phyloP scores from a whole-genome alignment of 805 yeast genomes.

The Metschnikowia similis region DNA sequence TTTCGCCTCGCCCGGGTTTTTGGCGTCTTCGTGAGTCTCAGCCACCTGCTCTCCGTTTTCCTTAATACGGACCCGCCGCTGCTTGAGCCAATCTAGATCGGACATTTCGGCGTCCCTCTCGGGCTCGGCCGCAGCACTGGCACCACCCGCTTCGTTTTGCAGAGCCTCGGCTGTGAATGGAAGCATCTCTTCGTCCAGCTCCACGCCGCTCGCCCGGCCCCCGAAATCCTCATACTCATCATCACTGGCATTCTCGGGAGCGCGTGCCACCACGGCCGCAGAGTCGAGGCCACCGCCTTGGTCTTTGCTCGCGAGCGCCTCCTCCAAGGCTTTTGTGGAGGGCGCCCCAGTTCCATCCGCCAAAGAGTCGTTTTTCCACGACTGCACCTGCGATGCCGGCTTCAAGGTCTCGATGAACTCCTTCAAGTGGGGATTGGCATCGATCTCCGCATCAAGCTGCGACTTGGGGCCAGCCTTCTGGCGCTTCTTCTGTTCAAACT shows the following conservation, averaged over 20 bases:
- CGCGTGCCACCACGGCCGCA: constrained; percentile 32
- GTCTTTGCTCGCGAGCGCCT: constrained; percentile 32
- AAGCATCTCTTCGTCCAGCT: constrained; percentile 48
- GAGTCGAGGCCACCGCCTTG: constrained; percentile 6
- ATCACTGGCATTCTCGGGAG: constrained; percentile 44
- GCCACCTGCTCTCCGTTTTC: constrained; percentile 23
- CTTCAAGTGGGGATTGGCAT: constrained; percentile 58
- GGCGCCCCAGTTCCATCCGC: constrained; percentile 47
- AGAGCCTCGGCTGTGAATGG: constrained; percentile 22
- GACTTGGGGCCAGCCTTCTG: constrained; percentile 32
- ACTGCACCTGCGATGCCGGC: constrained; percentile 62
- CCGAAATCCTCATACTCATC: constrained; percentile 50
- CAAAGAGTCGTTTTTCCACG: constrained; percentile 68
- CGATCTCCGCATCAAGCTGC: constrained; percentile 57
- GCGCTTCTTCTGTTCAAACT: constrained; percentile 34
- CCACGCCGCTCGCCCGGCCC: constrained; percentile 32
- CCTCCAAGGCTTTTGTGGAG: constrained; percentile 39
- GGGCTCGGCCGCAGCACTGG: neutral
- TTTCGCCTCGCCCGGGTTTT: constrained; percentile 1
- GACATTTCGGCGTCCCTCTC: constrained; percentile 42
- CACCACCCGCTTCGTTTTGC: neutral
- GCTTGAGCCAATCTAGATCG: constrained; percentile 85
- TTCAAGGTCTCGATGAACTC: constrained; percentile 84
- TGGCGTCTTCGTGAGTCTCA: constrained; percentile 7
- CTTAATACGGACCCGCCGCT: constrained; percentile 65